Conservation (phyloP, 164 flowering plant species). For the Buxus sempervirens region DNA sequence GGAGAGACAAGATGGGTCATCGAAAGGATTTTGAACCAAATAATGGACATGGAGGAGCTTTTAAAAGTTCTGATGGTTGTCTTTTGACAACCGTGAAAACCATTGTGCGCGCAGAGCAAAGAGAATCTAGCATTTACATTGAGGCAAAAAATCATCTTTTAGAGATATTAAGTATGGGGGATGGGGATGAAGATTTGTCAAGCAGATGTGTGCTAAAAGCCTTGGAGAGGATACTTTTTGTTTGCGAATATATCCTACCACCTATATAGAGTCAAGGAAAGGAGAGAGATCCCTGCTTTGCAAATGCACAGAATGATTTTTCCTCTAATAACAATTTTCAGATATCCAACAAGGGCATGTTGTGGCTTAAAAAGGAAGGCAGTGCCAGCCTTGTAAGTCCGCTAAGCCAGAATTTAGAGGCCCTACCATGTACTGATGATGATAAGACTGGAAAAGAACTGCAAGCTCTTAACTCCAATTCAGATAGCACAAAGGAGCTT, state of each 20-base stretch:
- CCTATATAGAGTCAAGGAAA: conserved; percentile 60
- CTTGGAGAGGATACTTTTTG: conserved; percentile 62
- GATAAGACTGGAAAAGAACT: conserved; percentile 16
- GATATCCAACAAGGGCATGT: conserved; percentile 17
- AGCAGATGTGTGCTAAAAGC: conserved; percentile 36
- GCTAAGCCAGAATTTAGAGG: conserved; percentile 20
- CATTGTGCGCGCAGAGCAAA: conserved; percentile 22
- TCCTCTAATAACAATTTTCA: conserved; percentile 25
- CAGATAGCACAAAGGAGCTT: conserved; percentile 17
- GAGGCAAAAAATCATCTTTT: conserved; percentile 89
- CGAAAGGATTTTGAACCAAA: conserved; percentile 13
- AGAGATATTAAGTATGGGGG: conserved; percentile 57
- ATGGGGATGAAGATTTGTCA: conserved; percentile 31
- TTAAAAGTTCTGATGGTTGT: conserved; percentile 10
- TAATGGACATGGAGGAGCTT: conserved; percentile 18
- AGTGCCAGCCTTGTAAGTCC: conserved; percentile 19
- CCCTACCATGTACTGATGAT: conserved; percentile 15
- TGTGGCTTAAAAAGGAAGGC: conserved; percentile 20
- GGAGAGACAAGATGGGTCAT: conserved; percentile 13
- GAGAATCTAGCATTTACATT: conserved; percentile 52
- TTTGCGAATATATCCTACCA: conserved; percentile 59
- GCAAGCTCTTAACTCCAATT: conserved; percentile 17
- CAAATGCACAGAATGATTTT: conserved; percentile 34
- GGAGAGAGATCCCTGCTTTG: conserved; percentile 26
- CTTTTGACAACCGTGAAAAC: conserved; percentile 14